Evolutionary conservation across 169 alveolate species (phyloP).

Genomic region (Besnoitia besnoiti): DNA sequence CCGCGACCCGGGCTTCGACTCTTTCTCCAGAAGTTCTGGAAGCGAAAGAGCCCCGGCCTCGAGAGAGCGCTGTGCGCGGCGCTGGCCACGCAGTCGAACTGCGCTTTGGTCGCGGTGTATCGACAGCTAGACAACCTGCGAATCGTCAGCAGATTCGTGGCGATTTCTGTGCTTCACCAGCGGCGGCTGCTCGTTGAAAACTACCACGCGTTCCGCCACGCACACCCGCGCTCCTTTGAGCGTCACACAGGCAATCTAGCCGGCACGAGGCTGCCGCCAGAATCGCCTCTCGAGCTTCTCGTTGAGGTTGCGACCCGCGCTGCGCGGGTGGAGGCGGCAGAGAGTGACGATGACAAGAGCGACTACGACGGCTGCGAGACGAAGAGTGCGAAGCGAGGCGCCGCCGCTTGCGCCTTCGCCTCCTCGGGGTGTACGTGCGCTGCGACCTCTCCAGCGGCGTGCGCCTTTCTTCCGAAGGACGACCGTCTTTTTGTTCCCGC

Average conservation of each 20-base stretch:
- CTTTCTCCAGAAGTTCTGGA: background rate
- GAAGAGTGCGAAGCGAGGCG: background rate
- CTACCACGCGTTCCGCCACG: background rate
- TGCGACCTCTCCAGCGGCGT: background rate
- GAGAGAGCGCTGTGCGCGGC: conserved; percentile 16
- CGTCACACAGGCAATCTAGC: background rate
- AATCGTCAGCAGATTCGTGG: background rate
- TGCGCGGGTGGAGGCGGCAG: background rate
- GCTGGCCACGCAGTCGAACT: background rate
- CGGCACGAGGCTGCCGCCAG: background rate
- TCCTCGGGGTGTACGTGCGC: background rate
- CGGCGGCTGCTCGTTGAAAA: conserved; percentile 1
- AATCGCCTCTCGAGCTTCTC: background rate
- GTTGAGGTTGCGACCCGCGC: background rate
- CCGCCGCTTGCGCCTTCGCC: background rate
- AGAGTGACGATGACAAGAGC: background rate
- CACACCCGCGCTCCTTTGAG: background rate
- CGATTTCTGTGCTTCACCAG: background rate
- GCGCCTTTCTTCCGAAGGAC: background rate
- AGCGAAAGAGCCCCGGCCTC: background rate
- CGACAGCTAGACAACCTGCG: conserved; percentile 24
- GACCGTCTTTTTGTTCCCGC: no score
- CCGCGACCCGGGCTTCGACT: background rate
- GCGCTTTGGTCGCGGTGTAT: background rate
- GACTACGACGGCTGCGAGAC: background rate